Conservation (phyloP, 257 asterid genomes). For the Apocynum venetum region DNA sequence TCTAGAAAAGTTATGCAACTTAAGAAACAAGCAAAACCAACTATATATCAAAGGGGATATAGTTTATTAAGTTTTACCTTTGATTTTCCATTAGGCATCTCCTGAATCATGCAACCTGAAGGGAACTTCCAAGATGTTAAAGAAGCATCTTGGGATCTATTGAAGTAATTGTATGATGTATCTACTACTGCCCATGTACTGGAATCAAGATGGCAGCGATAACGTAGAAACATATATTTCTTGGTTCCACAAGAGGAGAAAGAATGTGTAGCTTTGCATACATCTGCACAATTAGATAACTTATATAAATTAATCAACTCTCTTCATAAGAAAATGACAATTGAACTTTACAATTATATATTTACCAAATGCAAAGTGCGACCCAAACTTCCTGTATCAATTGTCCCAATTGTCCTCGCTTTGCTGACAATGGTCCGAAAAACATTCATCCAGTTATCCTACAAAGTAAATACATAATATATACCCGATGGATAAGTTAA, state of each 20-base stretch:
- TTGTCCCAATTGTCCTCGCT: conserved; percentile 43
- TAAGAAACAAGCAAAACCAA: background rate
- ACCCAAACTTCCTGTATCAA: conserved; percentile 41
- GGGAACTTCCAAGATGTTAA: conserved; percentile 60
- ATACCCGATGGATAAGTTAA: background rate
- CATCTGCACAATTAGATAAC: conserved; percentile 40
- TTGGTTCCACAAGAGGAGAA: conserved; percentile 71
- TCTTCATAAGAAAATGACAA: background rate
- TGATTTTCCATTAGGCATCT: conserved; percentile 51
- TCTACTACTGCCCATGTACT: conserved; percentile 58
- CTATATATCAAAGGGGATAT: background rate
- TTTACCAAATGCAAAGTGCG: conserved; percentile 53
- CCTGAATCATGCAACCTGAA: conserved; percentile 69
- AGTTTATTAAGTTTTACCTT: conserved; percentile 25
- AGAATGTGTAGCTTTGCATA: conserved; percentile 52
- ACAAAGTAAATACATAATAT: conserved; percentile 2
- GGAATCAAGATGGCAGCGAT: conserved; percentile 41
- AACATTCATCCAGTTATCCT: conserved; percentile 61
- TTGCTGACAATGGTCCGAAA: conserved; percentile 53
- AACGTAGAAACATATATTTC: conserved; percentile 59
- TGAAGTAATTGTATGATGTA: conserved; percentile 47
- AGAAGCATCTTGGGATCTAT: conserved; percentile 32
- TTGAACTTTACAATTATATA: too few species aligned
- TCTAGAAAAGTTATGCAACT: background rate
- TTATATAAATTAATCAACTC: background rate